phyloP scores from a whole-genome alignment of 2,329 filamentous ascomycete genomes.

The Talaromyces sp. region DNA sequence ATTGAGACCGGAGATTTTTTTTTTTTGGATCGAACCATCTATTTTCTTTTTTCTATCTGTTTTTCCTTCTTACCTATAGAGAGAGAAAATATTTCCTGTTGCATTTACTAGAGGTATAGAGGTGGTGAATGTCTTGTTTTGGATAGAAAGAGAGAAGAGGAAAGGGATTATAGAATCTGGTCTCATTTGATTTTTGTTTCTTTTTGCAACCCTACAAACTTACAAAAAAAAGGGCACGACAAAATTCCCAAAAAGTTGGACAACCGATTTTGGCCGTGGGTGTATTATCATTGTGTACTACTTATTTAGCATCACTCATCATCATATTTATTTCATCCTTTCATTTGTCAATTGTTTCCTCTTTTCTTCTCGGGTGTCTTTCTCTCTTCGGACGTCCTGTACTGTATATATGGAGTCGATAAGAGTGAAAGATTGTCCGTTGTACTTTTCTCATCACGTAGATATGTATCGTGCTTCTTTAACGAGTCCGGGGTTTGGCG shows the following conservation, averaged over 20 bases:
- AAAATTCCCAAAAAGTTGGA: conserved; percentile 14
- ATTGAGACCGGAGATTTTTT: conserved; percentile 1
- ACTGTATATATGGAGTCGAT: conserved; percentile 4
- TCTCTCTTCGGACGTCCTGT: background rate
- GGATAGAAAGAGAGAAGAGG: conserved; percentile 10
- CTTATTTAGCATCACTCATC: conserved; percentile 18
- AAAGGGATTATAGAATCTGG: conserved; percentile 10
- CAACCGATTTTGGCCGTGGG: conserved; percentile 13
- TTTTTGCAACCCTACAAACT: background rate
- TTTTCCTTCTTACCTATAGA: conserved; percentile 8
- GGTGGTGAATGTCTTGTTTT: conserved; percentile 5
- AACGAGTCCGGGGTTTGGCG: background rate
- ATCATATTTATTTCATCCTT: conserved; percentile 12
- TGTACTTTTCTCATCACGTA: background rate
- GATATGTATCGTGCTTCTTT: background rate
- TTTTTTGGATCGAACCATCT: background rate
- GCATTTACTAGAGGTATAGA: conserved; percentile 13
- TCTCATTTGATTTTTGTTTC: conserved; percentile 4
- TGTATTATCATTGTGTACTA: conserved; percentile 17
- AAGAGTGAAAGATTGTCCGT: background rate
- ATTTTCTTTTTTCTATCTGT: conserved; percentile 6
- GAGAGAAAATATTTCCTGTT: conserved; percentile 9
- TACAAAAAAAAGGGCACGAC: conserved; percentile 13
- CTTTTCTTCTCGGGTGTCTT: background rate
- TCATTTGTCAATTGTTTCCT: conserved; percentile 4